Percentiles rank a stretch among this genome's conserved stretches.
phyloP scores from a whole-genome alignment of 2,329 filamentous ascomycete genomes.

The Paecilomyces niveus region DNA sequence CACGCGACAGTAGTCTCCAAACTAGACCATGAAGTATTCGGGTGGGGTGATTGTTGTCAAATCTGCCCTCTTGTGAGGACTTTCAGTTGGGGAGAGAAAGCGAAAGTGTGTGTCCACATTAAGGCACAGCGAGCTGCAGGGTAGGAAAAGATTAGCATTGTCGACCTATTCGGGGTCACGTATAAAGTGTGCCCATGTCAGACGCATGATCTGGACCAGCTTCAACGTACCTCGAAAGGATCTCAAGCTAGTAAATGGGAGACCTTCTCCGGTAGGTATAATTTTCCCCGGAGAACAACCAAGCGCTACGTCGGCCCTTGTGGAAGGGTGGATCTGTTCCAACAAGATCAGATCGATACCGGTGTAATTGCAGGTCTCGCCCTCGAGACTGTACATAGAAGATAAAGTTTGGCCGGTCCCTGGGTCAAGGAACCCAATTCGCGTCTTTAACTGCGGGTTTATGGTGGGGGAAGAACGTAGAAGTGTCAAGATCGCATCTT shows the following conservation, averaged over 20 bases:
- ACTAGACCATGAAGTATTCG: background rate
- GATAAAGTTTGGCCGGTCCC: background rate
- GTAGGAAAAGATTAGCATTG: background rate
- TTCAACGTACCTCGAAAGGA: background rate
- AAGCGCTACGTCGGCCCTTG: background rate
- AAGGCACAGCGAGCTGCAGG: background rate
- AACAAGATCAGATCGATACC: background rate
- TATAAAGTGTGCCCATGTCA: background rate
- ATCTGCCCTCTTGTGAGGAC: background rate
- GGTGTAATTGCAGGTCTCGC: background rate
- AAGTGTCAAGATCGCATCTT: background rate
- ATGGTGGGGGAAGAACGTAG: background rate
- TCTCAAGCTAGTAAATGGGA: background rate
- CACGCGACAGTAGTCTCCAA: background rate
- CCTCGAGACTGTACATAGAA: background rate
- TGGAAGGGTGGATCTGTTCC: background rate
- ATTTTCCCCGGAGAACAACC: background rate
- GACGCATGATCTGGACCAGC: background rate
- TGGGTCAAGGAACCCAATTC: background rate
- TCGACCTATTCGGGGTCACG: background rate
- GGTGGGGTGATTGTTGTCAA: background rate
- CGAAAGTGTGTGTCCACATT: background rate
- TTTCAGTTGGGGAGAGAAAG: background rate
- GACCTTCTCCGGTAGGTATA: background rate
- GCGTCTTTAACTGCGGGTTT: background rate